phyloP scores from a whole-genome alignment of 169 alveolate species.

The Cryptosporidium bovis region DNA sequence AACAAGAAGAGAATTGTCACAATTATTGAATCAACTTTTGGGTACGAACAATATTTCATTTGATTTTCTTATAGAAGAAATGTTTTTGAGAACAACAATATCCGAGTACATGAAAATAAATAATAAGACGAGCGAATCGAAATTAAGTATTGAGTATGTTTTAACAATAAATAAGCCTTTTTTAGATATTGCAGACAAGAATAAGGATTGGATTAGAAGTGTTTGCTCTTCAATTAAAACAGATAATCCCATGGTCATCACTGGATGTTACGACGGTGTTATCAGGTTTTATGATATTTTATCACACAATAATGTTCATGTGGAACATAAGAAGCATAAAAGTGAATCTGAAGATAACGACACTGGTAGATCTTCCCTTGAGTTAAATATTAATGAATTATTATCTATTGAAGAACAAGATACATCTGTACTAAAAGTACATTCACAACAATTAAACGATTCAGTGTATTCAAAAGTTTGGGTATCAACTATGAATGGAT shows the following conservation, averaged over 20 bases:
- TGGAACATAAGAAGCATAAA: neutral
- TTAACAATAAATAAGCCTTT: constrained; percentile 22
- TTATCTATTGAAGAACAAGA: neutral
- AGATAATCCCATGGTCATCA: constrained; percentile 47
- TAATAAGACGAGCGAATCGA: constrained; percentile 51
- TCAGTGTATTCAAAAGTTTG: constrained; percentile 60
- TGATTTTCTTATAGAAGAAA: constrained; percentile 51
- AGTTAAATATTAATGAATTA: constrained; percentile 18
- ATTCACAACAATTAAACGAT: constrained; percentile 49
- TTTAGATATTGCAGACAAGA: constrained; percentile 15
- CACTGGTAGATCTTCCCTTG: neutral
- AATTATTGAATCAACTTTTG: constrained; percentile 21
- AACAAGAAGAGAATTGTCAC: constrained; percentile 48
- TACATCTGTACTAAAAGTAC: constrained; percentile 36
- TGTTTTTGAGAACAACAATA: constrained; percentile 30
- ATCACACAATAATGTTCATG: neutral
- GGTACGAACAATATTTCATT: constrained; percentile 13
- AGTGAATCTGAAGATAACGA: constrained; percentile 10
- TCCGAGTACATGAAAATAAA: constrained; percentile 26
- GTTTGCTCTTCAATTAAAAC: constrained; percentile 11
- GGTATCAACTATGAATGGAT: constrained; percentile 67
- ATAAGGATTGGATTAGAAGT: constrained; percentile 65
- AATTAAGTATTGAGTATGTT: constrained; percentile 32
- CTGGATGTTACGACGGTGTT: constrained; percentile 35
- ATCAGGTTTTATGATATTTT: constrained; percentile 35